Percentiles rank a stretch among this genome's conserved stretches.
phyloP scores from a whole-genome alignment of 805 yeast genomes.

The Hanseniaspora opuntiae region DNA sequence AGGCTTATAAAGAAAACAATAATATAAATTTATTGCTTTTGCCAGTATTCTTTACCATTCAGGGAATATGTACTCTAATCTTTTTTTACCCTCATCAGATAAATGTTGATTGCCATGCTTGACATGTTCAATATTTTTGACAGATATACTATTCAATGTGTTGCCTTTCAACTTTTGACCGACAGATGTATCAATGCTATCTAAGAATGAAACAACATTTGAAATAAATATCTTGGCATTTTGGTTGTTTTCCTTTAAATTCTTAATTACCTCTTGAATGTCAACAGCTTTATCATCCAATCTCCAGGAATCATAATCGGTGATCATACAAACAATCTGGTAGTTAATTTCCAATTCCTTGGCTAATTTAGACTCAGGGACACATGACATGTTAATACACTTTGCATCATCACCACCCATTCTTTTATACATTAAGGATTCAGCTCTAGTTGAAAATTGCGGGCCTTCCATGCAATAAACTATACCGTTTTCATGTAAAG shows the following conservation, averaged over 20 bases:
- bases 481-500: conserved; percentile 55
- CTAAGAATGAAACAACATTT: conserved; percentile 51
- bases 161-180: conserved; percentile 55
- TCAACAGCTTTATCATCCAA: conserved; percentile 91
- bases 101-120: conserved; percentile 42
- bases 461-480: conserved; percentile 99
- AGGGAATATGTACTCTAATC: conserved; percentile 79
- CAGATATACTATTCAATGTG: conserved; percentile 71
- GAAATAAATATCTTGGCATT: conserved; percentile 75
- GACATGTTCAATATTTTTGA: conserved; percentile 27
- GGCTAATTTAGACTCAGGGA: conserved; percentile 96
- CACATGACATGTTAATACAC: conserved; percentile 89
- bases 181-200: conserved; percentile 38
- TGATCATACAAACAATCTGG: conserved; percentile 97
- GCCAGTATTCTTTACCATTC: conserved; percentile 45
- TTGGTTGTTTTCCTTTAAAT: conserved; percentile 70
- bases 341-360: conserved; percentile 93
- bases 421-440: conserved; percentile 61
- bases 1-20: not conserved
- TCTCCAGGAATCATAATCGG: conserved; percentile 98
- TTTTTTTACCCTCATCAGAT: conserved; percentile 55
- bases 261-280: conserved; percentile 91
- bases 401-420: conserved; percentile 71
- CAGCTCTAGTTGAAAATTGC: conserved; percentile 92
- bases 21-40: not conserved